Evolutionary conservation across 371 early-diverging fungal species (phyloP).

Genomic region (Mucor piriformis): DNA sequence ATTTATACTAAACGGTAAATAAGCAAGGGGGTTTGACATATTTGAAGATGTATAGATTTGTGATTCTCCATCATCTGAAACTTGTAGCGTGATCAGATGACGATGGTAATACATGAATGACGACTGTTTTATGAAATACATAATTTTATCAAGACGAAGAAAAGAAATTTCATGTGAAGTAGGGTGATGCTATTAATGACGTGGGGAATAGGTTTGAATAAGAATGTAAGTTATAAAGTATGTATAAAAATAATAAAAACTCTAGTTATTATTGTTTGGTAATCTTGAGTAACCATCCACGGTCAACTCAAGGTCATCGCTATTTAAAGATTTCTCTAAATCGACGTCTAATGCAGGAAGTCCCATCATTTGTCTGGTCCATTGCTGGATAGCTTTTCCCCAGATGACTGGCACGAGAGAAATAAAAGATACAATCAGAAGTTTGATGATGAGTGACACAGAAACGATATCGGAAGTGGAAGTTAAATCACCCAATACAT

Average conservation of each 20-base stretch:
- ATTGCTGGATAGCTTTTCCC: constrained; percentile 44
- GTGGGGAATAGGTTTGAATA: background rate
- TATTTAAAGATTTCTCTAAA: constrained; percentile 19
- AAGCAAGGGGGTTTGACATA: background rate
- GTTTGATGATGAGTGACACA: constrained; percentile 40
- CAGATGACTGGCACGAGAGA: constrained; percentile 51
- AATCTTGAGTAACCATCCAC: constrained; percentile 10
- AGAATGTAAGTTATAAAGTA: background rate
- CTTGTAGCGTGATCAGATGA: background rate
- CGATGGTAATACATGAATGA: too few relatives aligned
- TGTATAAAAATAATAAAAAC: background rate
- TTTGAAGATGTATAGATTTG: background rate
- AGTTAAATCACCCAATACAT: constrained; percentile 46
- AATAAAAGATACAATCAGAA: constrained; percentile 46
- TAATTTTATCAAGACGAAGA: too few relatives aligned
- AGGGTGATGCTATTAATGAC: background rate
- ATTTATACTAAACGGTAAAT: background rate
- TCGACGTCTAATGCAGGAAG: constrained; percentile 25
- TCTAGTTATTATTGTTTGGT: background rate
- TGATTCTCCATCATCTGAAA: background rate
- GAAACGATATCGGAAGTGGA: constrained; percentile 55
- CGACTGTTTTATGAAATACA: background rate
- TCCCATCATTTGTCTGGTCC: constrained; percentile 21
- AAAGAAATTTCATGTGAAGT: background rate
- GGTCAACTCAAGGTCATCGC: constrained; percentile 7